Percentiles rank a stretch among this genome's conserved stretches.
These are phyloP conservation scores for Taphrina communis DNA, from an alignment of 1,139 yeast species.

Conservation along the genomic window DNA sequence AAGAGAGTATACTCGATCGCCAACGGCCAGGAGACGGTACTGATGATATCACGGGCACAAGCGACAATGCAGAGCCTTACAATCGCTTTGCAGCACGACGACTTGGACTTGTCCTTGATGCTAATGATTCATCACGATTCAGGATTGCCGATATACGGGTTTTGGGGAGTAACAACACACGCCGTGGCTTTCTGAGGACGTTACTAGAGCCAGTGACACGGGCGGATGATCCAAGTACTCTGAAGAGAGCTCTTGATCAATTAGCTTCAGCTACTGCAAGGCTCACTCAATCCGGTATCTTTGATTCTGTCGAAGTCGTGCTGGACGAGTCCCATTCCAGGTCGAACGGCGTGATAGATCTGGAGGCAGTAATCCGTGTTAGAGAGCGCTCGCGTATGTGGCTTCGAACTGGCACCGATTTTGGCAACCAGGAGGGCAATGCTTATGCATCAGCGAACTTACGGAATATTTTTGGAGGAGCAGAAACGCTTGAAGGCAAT, in stretches of 20 bases:
- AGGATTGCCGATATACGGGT: slow-evolving; percentile 45
- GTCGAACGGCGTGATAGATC: slow-evolving; percentile 42
- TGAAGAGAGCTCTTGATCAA: slow-evolving; percentile 49
- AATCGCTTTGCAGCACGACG: slow-evolving; percentile 16
- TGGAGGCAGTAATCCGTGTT: slow-evolving; percentile 56
- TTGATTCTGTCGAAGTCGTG: slow-evolving; percentile 57
- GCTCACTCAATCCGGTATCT: slow-evolving; percentile 54
- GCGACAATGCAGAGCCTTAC: not conserved
- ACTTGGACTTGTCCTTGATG: slow-evolving; percentile 42
- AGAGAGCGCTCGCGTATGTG: slow-evolving; percentile 69
- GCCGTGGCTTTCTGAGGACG: slow-evolving; percentile 45
- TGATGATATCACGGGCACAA: not conserved
- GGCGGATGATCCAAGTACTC: slow-evolving; percentile 44
- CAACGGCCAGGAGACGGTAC: not conserved
- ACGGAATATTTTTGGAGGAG: slow-evolving; percentile 85
- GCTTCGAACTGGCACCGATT: slow-evolving; percentile 89
- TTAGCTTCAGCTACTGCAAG: slow-evolving; percentile 50
- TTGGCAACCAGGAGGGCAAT: slow-evolving; percentile 95
- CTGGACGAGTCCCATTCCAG: slow-evolving; percentile 42
- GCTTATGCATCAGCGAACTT: slow-evolving; percentile 72
- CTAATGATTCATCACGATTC: slow-evolving; percentile 47
- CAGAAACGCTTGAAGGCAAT: slow-evolving; percentile 76
- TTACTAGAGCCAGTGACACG: slow-evolving; percentile 45
- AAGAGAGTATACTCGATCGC: not conserved
- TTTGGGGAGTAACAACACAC: slow-evolving; percentile 46